These are phyloP conservation scores for Sporisorium reilianum DNA, from an alignment of 1,284 basidiomycete genomes.

Conservation along the genomic window DNA sequence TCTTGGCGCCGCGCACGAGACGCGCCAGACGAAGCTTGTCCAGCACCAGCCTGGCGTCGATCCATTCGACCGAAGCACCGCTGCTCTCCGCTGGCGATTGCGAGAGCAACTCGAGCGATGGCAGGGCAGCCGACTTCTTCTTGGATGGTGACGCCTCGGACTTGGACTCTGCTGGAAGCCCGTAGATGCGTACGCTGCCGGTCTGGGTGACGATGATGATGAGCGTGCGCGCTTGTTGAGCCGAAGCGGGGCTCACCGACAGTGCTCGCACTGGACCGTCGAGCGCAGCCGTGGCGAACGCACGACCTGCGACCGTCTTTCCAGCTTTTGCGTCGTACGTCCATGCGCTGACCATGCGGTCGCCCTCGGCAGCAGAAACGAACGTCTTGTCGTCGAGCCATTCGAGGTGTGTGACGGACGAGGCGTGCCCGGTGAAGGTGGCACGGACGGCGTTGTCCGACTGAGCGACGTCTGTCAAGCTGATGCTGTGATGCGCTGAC, in stretches of 20 bases:
- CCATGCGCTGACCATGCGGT: constrained; percentile 82
- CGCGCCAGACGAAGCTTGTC: constrained; percentile 54
- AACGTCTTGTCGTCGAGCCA: constrained; percentile 71
- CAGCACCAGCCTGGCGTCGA: constrained; percentile 46
- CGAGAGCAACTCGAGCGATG: constrained; percentile 34
- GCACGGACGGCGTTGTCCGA: constrained; percentile 21
- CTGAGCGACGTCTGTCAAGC: constrained; percentile 28
- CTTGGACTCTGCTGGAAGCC: constrained; percentile 52
- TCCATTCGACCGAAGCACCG: constrained; percentile 33
- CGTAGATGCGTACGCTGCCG: constrained; percentile 61
- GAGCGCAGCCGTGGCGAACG: constrained; percentile 68
- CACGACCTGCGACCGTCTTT: constrained; percentile 30
- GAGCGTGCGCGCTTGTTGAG: constrained; percentile 67
- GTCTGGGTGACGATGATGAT: constrained; percentile 68
- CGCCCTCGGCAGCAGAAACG: constrained; percentile 79
- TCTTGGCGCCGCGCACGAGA: constrained; percentile 59
- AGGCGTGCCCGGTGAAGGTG: constrained; percentile 59
- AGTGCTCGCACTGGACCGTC: constrained; percentile 68
- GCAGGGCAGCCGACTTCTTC: constrained; percentile 49
- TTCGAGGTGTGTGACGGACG: constrained; percentile 61
- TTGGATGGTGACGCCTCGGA: constrained; percentile 44
- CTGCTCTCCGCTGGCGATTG: constrained; percentile 24
- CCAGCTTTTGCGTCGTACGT: constrained; percentile 65
- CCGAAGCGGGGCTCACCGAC: constrained; percentile 36
- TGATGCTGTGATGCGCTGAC: constrained; percentile 58